Base-by-base conservation (phyloP, 2,329 filamentous ascomycete species). In the Aspergillus unguis region DNA sequence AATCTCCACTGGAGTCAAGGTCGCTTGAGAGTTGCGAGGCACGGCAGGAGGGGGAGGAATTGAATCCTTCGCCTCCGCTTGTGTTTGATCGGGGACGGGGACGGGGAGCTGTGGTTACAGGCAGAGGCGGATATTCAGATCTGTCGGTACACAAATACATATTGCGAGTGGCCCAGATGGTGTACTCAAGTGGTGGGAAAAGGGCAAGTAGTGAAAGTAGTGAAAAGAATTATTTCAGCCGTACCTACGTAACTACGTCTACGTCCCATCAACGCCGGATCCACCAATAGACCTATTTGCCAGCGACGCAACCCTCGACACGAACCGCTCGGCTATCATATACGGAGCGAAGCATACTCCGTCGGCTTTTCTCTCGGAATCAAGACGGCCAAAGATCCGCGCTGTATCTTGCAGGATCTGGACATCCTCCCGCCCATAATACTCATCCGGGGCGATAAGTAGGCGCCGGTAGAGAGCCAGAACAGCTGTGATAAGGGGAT, bases 401-500 rank as follows among this genome's bases (percentile, higher is more conserved):
- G 27, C 48, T 17, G 41, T 53, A 7, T 53, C 45, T 9, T 53
- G 33, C 5, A 53, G 23, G 25, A 49, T 40, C 2, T 43, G 46
- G 1, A 53, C 25, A 40, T 53, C 46, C 8, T 48, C 27, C 7
- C 7, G 17, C 3, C 32, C 46, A 7, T 41, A 23, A 5, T 28
- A 23, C 9, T 2, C 32, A 28, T 26, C 31, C 0, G 51, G 45
- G 17, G 25, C 41, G 6, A 32, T 33, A 3, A 50, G 17, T 1
- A 53, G 7, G 5, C 42, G 42, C 41, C 44, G 44, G 27, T 44
- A 44, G 7, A 53, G 45, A 1, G 51, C 43, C 8, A 53, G 45
- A 4, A 50, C 33, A 6, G 51, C 41, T 3, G 51, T 49, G 17
- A 50, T 41, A 27, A 50, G 44, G 33, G 45, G 50, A 27, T 53